A percentile compares a stretch with the other conserved stretches of the same genome.
Conservation (phyloP, 2,329 filamentous ascomycete species). For the Aureobasidium melanogenum region DNA sequence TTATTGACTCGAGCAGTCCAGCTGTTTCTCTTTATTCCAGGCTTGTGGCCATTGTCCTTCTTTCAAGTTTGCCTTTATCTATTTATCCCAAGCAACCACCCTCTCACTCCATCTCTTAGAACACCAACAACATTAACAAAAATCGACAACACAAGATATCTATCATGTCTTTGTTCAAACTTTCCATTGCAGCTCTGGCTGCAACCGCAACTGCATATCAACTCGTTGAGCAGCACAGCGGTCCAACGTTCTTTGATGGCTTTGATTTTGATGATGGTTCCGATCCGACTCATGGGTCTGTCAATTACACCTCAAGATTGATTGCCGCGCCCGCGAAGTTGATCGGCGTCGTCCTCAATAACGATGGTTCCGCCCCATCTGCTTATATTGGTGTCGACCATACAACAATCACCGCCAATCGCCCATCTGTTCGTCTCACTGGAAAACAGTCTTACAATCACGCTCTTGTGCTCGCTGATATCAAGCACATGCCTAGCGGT, state of each 20-base stretch:
- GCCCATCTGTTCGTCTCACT: constrained; percentile 39
- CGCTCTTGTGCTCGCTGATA: constrained; percentile 43
- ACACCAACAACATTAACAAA: neutral
- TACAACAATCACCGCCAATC: constrained; percentile 24
- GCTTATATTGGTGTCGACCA: constrained; percentile 39
- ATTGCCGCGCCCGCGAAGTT: constrained; percentile 30
- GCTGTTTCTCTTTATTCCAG: neutral
- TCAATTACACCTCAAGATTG: constrained; percentile 17
- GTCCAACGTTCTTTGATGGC: constrained; percentile 33
- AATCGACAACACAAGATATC: neutral
- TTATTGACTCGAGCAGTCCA: neutral
- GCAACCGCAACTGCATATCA: constrained; percentile 11
- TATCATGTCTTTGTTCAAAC: constrained; percentile 9
- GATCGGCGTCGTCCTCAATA: constrained; percentile 33
- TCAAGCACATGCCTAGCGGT: constrained; percentile 43
- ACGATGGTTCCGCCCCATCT: constrained; percentile 22
- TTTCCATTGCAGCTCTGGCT: constrained; percentile 13
- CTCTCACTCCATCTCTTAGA: neutral
- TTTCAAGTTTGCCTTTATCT: neutral
- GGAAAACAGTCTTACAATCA: constrained; percentile 38
- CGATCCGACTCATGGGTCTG: constrained; percentile 36
- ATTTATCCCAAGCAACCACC: neutral
- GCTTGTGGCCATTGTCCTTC: neutral
- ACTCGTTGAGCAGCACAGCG: constrained; percentile 23
- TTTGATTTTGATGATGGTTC: constrained; percentile 36